phyloP scores from a whole-genome alignment of 306 rosid genomes.

The Malus sylvestris region DNA sequence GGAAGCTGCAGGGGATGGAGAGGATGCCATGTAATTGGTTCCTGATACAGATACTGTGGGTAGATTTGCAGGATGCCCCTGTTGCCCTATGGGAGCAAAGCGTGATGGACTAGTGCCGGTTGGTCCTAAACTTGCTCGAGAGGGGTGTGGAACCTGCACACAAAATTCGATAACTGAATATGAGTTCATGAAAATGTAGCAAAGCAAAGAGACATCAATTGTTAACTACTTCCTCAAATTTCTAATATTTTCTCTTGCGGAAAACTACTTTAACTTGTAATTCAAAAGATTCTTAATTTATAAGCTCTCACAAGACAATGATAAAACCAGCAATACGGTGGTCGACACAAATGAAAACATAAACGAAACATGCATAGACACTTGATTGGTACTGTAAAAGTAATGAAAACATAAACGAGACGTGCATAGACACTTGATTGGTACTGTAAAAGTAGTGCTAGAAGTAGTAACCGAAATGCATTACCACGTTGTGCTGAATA shows the following conservation, averaged over 20 bases:
- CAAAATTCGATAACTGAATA: constrained; percentile 5
- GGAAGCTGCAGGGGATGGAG: constrained; percentile 90
- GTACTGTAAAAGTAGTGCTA: not conserved
- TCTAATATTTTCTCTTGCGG: not conserved
- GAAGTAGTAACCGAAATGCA: not conserved
- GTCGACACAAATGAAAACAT: not conserved
- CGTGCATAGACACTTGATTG: not conserved
- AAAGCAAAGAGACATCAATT: not conserved
- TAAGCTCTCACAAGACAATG: not conserved
- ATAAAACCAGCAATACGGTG: not conserved
- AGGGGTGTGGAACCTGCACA: constrained; percentile 64
- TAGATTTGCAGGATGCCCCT: constrained; percentile 48
- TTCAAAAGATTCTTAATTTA: not conserved
- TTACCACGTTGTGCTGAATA: constrained; percentile 58
- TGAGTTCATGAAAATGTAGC: not conserved
- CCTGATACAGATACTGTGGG: constrained; percentile 68
- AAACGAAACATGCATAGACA: not conserved
- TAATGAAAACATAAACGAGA: not conserved
- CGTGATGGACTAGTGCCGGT: constrained; percentile 77
- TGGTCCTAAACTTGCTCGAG: constrained; percentile 49
- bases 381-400: not conserved
- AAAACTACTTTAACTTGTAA: not conserved
- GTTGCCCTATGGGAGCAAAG: constrained; percentile 56
- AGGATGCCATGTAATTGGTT: constrained; percentile 70
- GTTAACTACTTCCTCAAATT: not conserved